These are phyloP conservation scores for Fusarium sp. DNA, from an alignment of 2,329 filamentous ascomycete genomes.

Conservation along the genomic window DNA sequence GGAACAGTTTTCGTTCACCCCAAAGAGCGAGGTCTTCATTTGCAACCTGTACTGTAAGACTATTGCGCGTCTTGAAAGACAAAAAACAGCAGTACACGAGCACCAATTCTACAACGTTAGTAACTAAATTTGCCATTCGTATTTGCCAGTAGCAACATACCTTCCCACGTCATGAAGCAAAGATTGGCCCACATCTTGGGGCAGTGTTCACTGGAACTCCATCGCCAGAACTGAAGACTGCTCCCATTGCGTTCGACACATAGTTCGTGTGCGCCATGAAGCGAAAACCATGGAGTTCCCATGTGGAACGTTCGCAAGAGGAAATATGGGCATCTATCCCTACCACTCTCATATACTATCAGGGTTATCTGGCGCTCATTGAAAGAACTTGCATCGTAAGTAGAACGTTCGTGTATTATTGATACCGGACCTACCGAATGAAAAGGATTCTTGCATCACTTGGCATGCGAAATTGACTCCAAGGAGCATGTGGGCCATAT, in stretches of 20 bases:
- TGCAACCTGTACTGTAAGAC: conserved; percentile 54
- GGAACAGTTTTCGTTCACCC: conserved; percentile 63
- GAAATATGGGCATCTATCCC: conserved; percentile 56
- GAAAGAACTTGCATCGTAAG: conserved; percentile 55
- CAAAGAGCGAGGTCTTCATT: conserved; percentile 57
- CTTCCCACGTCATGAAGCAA: conserved; percentile 69
- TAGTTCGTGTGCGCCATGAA: conserved; percentile 63
- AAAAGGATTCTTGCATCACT: conserved; percentile 62
- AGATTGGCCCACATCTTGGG: conserved; percentile 64
- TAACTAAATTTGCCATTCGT: neutral
- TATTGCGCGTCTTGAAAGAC: conserved; percentile 62
- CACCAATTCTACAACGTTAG: conserved; percentile 60
- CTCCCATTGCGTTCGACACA: conserved; percentile 60
- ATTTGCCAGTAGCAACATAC: conserved; percentile 46
- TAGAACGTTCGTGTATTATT: neutral
- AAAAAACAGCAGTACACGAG: conserved; percentile 68
- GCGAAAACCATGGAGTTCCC: conserved; percentile 57
- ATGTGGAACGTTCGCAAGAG: conserved; percentile 56
- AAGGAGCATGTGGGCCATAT: conserved; percentile 56
- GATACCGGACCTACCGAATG: conserved; percentile 54
- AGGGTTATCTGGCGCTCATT: conserved; percentile 65
- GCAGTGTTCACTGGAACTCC: conserved; percentile 55
- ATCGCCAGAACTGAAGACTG: conserved; percentile 61
- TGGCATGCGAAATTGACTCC: conserved; percentile 56
- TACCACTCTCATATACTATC: conserved; percentile 59